These are phyloP conservation scores for Brassica napus DNA, from an alignment of 345 rosid genomes.

Conservation along the genomic window Da-Ae NC_063451.1:34611501-34612000, in stretches of 20 bases:
- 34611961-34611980: no score
- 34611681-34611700: background rate
- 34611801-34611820: background rate
- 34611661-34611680: background rate
- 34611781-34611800: background rate
- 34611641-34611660: slow-evolving; percentile 31
- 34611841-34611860: background rate
- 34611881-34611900: background rate
- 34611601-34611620: slow-evolving; percentile 61
- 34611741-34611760: slow-evolving; percentile 15
- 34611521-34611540: slow-evolving; percentile 59
- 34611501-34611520: slow-evolving; percentile 94
- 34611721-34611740: background rate
- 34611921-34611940: background rate
- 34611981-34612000: background rate
- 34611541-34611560: slow-evolving; percentile 40
- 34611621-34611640: slow-evolving; percentile 65
- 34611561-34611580: slow-evolving; percentile 39
- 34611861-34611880: background rate
- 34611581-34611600: slow-evolving; percentile 41
- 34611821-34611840: background rate
- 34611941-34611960: background rate
- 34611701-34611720: slow-evolving; percentile 17
- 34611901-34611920: background rate
- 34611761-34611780: slow-evolving; percentile 4